Percentiles rank a stretch among this genome's conserved stretches.
Conservation (phyloP, 2,329 filamentous ascomycete genomes). For the Rutstroemia sydowiana region DNA sequence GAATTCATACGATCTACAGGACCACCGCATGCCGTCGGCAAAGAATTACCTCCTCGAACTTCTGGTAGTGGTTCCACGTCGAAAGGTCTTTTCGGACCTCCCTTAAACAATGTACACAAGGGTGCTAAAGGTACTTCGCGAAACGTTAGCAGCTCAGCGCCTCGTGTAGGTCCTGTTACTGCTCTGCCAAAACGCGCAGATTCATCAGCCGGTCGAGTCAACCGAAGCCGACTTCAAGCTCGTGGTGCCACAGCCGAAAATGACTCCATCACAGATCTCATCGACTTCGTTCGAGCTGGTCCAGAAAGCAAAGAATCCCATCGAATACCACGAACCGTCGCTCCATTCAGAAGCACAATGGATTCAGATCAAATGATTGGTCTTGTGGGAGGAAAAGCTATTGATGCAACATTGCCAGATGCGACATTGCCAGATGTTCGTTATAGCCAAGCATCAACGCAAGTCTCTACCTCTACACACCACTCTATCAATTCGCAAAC, state of each 20-base stretch:
- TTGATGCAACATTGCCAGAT: slow-evolving; percentile 51
- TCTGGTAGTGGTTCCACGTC: slow-evolving; percentile 11
- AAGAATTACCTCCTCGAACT: slow-evolving; percentile 20
- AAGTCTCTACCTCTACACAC: slow-evolving; percentile 12
- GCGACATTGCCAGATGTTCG: no score
- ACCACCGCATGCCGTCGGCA: slow-evolving; percentile 41
- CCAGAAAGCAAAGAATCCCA: slow-evolving; percentile 54
- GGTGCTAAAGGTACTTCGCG: slow-evolving; percentile 26
- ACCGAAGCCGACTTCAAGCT: slow-evolving; percentile 55
- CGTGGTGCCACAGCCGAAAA: slow-evolving; percentile 60
- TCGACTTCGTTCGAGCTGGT: slow-evolving; percentile 90
- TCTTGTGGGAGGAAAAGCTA: slow-evolving; percentile 46
- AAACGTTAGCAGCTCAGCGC: slow-evolving; percentile 19
- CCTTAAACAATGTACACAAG: slow-evolving; percentile 20
- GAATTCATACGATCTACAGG: slow-evolving; percentile 67
- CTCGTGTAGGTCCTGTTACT: slow-evolving; percentile 13
- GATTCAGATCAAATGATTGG: slow-evolving; percentile 70
- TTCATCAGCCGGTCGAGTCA: slow-evolving; percentile 39
- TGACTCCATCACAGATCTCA: slow-evolving; percentile 73
- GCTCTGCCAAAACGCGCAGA: slow-evolving; percentile 21
- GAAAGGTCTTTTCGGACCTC: background rate
- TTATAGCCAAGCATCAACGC: slow-evolving; percentile 35
- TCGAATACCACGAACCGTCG: slow-evolving; percentile 73
- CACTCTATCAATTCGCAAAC: slow-evolving; percentile 62
- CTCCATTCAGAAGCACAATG: slow-evolving; percentile 77